These are phyloP conservation scores for Waltergamsia citrina DNA, from an alignment of 2,329 filamentous ascomycete genomes.

Conservation along the genomic window DNA sequence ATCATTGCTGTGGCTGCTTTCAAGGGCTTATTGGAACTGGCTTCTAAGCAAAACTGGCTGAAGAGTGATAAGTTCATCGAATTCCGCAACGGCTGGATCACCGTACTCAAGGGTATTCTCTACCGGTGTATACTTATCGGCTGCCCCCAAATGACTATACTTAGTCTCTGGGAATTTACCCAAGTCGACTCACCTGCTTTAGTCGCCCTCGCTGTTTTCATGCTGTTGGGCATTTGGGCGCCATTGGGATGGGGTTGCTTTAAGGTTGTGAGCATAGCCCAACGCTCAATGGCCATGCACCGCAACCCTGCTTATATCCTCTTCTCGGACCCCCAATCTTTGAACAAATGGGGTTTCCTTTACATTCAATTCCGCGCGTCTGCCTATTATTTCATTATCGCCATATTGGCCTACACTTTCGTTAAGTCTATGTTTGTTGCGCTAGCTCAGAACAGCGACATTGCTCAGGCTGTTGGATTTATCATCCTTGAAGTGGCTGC, in stretches of 20 bases:
- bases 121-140: conserved; percentile 87
- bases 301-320: conserved; percentile 96
- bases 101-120: conserved; percentile 85
- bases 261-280: conserved; percentile 84
- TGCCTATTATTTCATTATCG: conserved; percentile 90
- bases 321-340: conserved; percentile 84
- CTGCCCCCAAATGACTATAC: conserved; percentile 81
- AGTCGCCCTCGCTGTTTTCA: conserved; percentile 80
- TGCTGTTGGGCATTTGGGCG: conserved; percentile 69
- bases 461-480: conserved; percentile 71
- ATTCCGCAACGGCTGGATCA: conserved; percentile 90
- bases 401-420: conserved; percentile 67
- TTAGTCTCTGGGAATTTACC: conserved; percentile 92
- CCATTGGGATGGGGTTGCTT: conserved; percentile 78
- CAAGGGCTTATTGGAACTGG: conserved; percentile 72
- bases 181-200: conserved; percentile 76
- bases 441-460: conserved; percentile 61
- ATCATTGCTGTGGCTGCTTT: conserved; percentile 65
- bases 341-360: conserved; percentile 98
- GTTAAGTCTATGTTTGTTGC: conserved; percentile 85
- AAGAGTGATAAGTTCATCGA: conserved; percentile 80
- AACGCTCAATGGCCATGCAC: conserved; percentile 82
- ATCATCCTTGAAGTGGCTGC: conserved; percentile 73
- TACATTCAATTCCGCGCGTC: conserved; percentile 96
- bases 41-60: conserved; percentile 67